Conservation (phyloP, 805 yeast genomes). For the Isabelozyma heimii region DNA sequence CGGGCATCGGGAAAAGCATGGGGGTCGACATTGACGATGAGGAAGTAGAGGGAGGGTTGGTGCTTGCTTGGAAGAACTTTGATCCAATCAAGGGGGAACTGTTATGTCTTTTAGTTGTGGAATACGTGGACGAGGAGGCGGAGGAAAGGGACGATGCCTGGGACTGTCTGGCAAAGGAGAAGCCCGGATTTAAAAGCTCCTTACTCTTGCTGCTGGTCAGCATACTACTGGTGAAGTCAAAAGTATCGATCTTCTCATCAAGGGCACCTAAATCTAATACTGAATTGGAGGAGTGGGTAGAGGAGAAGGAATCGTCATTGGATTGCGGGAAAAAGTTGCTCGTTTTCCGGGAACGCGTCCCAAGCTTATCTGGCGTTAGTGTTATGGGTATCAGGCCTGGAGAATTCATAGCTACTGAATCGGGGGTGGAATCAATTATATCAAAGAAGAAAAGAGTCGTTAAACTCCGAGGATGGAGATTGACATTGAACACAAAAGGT, state of each 20-base stretch:
- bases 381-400: neutral
- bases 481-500: neutral
- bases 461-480: neutral
- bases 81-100: conserved; percentile 14
- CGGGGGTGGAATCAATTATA: neutral
- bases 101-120: conserved; percentile 9
- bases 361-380: neutral
- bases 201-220: neutral
- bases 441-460: neutral
- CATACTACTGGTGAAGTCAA: neutral
- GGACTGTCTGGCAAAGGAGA: neutral
- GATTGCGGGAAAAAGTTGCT: conserved; percentile 4
- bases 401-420: neutral
- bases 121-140: neutral
- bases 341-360: conserved; percentile 2
- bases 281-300: neutral
- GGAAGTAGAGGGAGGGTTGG: neutral
- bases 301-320: neutral
- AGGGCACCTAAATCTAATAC: neutral
- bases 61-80: conserved; percentile 3
- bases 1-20: neutral
- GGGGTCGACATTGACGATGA: neutral
- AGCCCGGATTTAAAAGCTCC: neutral
- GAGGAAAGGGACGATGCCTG: neutral
- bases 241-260: neutral